A percentile compares a stretch with the other conserved stretches of the same genome.
These are phyloP conservation scores for Paraconiothyrium brasiliense DNA, from an alignment of 2,329 filamentous ascomycete species.

Conservation along the genomic window DNA sequence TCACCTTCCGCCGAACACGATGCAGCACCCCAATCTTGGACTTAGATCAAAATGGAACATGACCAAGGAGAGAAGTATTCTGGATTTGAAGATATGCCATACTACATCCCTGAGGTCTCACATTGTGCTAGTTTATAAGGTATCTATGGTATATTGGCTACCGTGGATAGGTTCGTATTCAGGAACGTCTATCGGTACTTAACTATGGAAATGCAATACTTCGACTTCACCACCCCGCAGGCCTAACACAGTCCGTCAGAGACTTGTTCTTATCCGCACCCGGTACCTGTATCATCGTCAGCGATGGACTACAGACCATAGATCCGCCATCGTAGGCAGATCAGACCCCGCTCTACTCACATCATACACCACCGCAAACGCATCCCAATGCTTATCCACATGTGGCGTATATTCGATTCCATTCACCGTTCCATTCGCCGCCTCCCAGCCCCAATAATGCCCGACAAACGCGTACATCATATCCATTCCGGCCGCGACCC, in stretches of 20 bases:
- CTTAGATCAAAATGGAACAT: too few relatives aligned
- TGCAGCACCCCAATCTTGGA: too few relatives aligned
- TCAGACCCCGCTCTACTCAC: constrained; percentile 17
- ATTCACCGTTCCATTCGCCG: constrained; percentile 57
- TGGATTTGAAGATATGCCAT: not conserved
- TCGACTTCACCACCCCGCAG: not conserved
- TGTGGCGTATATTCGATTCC: constrained; percentile 66
- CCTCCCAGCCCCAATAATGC: constrained; percentile 60
- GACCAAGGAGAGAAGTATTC: not conserved
- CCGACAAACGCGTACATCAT: constrained; percentile 64
- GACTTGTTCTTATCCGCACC: constrained; percentile 15
- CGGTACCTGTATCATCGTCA: constrained; percentile 8
- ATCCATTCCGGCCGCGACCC: constrained; percentile 69
- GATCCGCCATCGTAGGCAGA: too few relatives aligned
- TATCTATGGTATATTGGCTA: too few relatives aligned
- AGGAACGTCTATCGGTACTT: too few relatives aligned
- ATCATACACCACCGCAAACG: constrained; percentile 53
- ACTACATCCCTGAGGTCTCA: too few relatives aligned
- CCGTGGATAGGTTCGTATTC: too few relatives aligned
- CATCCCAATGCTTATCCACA: constrained; percentile 60
- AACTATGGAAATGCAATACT: not conserved
- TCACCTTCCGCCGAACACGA: not conserved
- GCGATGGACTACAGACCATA: too few relatives aligned
- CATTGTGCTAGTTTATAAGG: too few relatives aligned
- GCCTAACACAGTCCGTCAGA: constrained; percentile 16